Percentiles rank a stretch among this genome's conserved stretches.
phyloP scores from a whole-genome alignment of 306 rosid genomes.

The Medicago arabica region DNA sequence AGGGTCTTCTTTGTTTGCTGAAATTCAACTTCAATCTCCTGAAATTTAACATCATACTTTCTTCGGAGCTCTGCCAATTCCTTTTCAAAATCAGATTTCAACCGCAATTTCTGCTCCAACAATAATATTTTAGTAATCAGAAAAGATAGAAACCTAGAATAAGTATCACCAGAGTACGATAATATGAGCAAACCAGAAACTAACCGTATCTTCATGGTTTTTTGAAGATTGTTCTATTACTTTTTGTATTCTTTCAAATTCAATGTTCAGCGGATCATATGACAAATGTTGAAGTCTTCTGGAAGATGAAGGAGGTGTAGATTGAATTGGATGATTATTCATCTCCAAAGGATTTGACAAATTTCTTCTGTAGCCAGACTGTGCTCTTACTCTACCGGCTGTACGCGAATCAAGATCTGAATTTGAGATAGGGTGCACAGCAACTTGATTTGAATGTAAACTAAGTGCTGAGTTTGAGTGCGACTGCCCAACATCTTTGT shows the following conservation, averaged over 20 bases:
- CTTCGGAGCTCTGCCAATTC: constrained; percentile 67
- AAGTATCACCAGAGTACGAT: constrained; percentile 18
- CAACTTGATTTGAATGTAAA: constrained; percentile 34
- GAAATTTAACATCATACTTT: constrained; percentile 62
- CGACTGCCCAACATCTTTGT: constrained; percentile 39
- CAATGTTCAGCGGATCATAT: constrained; percentile 70
- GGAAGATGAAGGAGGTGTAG: constrained; percentile 46
- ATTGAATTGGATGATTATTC: constrained; percentile 52
- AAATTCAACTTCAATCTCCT: constrained; percentile 58
- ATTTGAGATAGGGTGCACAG: constrained; percentile 44
- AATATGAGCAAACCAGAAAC: constrained; percentile 43
- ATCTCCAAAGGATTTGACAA: constrained; percentile 46
- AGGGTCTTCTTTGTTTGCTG: constrained; percentile 51
- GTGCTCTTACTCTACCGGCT: constrained; percentile 37
- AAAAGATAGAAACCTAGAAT: constrained; percentile 30
- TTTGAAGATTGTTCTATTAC: constrained; percentile 50
- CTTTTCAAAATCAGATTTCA: constrained; percentile 70
- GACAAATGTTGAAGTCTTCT: constrained; percentile 34
- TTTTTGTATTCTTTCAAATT: constrained; percentile 62
- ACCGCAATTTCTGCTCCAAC: constrained; percentile 65
- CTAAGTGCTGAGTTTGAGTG: constrained; percentile 22
- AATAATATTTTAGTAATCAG: constrained; percentile 35
- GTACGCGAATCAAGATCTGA: constrained; percentile 31
- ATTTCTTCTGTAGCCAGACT: constrained; percentile 48
- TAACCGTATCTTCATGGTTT: constrained; percentile 62